Conservation (phyloP, 148 eudicot genomes). For the Silene uniflora region DNA sequence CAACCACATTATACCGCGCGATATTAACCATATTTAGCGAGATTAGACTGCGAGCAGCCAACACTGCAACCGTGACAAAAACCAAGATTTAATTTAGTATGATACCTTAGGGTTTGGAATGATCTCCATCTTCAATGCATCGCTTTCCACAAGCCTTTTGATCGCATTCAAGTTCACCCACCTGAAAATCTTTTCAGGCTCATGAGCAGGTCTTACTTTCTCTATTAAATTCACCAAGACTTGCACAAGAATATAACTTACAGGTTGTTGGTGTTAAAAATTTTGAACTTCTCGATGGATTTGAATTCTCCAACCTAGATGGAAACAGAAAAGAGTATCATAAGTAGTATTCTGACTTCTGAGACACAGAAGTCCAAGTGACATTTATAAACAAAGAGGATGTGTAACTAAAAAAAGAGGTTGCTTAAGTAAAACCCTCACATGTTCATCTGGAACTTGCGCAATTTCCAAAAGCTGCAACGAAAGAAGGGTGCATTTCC, state of each 20-base stretch:
- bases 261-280: constrained; percentile 99
- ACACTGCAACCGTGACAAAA: not conserved
- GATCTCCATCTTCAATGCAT: constrained; percentile 96
- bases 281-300: constrained; percentile 98
- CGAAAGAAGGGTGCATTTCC: constrained; percentile 17
- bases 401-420: not conserved
- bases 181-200: constrained; percentile 37
- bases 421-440: constrained; percentile 29
- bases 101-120: constrained; percentile 99
- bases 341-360: not conserved
- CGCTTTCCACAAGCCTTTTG: constrained; percentile 82
- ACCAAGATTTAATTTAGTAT: not conserved
- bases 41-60: not conserved
- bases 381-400: not conserved
- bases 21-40: too few relatives aligned
- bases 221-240: not conserved
- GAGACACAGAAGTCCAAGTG: not conserved
- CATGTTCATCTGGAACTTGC: constrained; percentile 91
- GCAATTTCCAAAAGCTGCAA: constrained; percentile 97
- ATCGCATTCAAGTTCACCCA: constrained; percentile 92
- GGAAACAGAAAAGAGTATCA: constrained; percentile 17
- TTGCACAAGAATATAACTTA: constrained; percentile 30
- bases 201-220: not conserved
- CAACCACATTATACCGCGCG: too few relatives aligned
- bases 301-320: constrained; percentile 92